Conservation (phyloP, 331 rosid genomes). For the Erythrophleum ivorense region DNA sequence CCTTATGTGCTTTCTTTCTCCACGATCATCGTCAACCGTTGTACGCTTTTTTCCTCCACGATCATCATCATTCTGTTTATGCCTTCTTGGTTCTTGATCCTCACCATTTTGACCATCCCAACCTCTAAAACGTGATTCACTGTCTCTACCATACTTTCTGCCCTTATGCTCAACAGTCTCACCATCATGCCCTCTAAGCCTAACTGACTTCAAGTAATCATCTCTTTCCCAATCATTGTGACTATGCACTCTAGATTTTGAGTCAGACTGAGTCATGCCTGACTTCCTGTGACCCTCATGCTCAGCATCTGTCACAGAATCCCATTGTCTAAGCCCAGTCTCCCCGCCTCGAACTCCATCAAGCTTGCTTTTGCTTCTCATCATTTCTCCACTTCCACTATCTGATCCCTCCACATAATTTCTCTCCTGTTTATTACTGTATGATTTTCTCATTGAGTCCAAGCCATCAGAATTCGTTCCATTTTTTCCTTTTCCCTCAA, state of each 20-base stretch:
- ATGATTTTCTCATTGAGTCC: slow-evolving; percentile 48
- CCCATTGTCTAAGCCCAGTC: slow-evolving; percentile 17
- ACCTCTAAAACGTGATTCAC: slow-evolving; percentile 40
- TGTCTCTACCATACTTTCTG: slow-evolving; percentile 35
- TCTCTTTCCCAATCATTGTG: slow-evolving; percentile 22
- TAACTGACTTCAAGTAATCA: slow-evolving; percentile 15
- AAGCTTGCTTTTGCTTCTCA: slow-evolving; percentile 45
- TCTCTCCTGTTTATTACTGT: slow-evolving; percentile 26
- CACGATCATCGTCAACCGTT: no score
- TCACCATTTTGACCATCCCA: slow-evolving; percentile 38
- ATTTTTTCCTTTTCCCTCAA: slow-evolving; percentile 41
- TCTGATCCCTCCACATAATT: slow-evolving; percentile 40
- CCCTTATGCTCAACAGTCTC: slow-evolving; percentile 39
- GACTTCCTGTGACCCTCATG: slow-evolving; percentile 26
- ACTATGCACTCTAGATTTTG: slow-evolving; percentile 18
- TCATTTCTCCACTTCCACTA: slow-evolving; percentile 37
- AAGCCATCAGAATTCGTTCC: slow-evolving; percentile 43
- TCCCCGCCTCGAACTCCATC: slow-evolving; percentile 43
- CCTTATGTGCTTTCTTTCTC: no score
- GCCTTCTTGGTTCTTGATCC: slow-evolving; percentile 7
- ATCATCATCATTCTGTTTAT: slow-evolving; percentile 16
- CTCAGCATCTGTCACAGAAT: slow-evolving; percentile 31
- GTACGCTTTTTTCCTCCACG: no score
- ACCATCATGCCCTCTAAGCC: slow-evolving; percentile 33
- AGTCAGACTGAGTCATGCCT: slow-evolving; percentile 1